Percentiles rank a stretch among this genome's conserved stretches.
phyloP scores from a whole-genome alignment of 768 basidiomycete genomes.

The Suillus subaureus region DNA sequence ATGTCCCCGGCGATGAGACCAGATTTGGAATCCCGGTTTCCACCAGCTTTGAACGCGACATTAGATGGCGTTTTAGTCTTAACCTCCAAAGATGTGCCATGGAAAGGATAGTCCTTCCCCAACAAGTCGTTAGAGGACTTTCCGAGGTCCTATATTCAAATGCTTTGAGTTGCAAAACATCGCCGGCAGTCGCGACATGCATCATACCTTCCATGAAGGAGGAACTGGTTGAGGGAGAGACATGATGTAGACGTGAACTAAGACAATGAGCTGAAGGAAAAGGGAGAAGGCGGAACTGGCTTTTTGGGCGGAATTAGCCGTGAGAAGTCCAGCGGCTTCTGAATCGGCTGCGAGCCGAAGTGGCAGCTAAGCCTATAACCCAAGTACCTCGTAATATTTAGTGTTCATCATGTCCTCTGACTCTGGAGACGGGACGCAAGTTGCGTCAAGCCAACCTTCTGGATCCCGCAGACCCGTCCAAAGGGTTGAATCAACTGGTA shows the following conservation, averaged over 20 bases:
- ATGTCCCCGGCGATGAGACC: slow-evolving; percentile 82
- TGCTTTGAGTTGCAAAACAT: slow-evolving; percentile 8
- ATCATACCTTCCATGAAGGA: slow-evolving; percentile 90
- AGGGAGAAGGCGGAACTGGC: slow-evolving; percentile 6
- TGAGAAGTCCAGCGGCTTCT: slow-evolving; percentile 25
- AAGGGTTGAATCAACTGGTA: slow-evolving; percentile 33
- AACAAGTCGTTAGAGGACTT: slow-evolving; percentile 97
- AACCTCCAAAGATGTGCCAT: slow-evolving; percentile 72
- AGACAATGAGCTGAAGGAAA: slow-evolving; percentile 17
- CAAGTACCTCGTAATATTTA: not conserved
- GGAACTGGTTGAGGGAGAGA: slow-evolving; percentile 95
- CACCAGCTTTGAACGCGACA: slow-evolving; percentile 93
- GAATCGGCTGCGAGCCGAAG: slow-evolving; percentile 1
- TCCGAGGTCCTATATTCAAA: slow-evolving; percentile 73
- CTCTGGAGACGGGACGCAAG: not conserved
- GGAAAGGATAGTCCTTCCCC: slow-evolving; percentile 88
- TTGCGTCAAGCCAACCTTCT: slow-evolving; percentile 7
- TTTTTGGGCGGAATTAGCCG: slow-evolving; percentile 27
- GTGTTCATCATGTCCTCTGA: slow-evolving; percentile 1
- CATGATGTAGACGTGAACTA: slow-evolving; percentile 53
- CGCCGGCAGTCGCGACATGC: not conserved
- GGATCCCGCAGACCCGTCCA: slow-evolving; percentile 25
- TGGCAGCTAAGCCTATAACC: not conserved
- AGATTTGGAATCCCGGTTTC: slow-evolving; percentile 76
- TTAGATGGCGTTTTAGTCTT: slow-evolving; percentile 89